Conservation (phyloP, 768 basidiomycete species). For the Astraeus odoratus region DNA sequence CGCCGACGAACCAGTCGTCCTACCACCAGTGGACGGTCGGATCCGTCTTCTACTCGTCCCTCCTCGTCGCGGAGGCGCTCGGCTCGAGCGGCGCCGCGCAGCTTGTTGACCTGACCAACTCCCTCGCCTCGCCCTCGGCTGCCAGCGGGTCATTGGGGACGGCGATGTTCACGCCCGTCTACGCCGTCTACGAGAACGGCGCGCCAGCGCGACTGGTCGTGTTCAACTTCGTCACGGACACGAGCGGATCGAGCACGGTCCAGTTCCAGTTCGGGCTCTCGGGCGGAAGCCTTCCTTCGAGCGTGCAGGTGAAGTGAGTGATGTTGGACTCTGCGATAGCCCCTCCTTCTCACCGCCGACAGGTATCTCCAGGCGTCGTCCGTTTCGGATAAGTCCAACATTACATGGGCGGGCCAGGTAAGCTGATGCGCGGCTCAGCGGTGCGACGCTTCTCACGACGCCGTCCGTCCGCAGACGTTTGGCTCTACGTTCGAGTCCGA, state of each 20-base stretch:
- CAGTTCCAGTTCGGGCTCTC: conserved; percentile 16
- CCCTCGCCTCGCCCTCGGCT: conserved; percentile 10
- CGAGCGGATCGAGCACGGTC: conserved; percentile 31
- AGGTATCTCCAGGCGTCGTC: conserved; percentile 31
- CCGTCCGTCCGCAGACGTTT: conserved; percentile 13
- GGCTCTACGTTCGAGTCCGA: conserved; percentile 22
- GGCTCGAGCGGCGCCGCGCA: conserved; percentile 29
- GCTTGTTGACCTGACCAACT: conserved; percentile 30
- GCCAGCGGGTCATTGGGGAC: background rate
- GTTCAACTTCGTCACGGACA: conserved; percentile 44
- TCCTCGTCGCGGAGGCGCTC: conserved; percentile 32
- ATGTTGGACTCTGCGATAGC: background rate
- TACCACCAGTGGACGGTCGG: conserved; percentile 35
- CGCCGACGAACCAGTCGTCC: conserved; percentile 34
- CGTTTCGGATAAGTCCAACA: conserved; percentile 37
- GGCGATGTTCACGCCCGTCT: conserved; percentile 30
- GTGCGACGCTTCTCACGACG: background rate
- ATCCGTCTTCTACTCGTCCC: conserved; percentile 33
- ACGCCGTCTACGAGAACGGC: conserved; percentile 67
- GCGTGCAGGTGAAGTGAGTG: conserved; percentile 28
- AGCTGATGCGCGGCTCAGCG: background rate
- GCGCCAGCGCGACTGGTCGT: conserved; percentile 34
- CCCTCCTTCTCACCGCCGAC: background rate
- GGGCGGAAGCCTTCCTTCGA: conserved; percentile 14
- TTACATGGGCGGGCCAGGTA: conserved; percentile 46